These are phyloP conservation scores for Avena eriantha DNA, from an alignment of 176 grass and related monocot species.

Conservation along the genomic window DNA sequence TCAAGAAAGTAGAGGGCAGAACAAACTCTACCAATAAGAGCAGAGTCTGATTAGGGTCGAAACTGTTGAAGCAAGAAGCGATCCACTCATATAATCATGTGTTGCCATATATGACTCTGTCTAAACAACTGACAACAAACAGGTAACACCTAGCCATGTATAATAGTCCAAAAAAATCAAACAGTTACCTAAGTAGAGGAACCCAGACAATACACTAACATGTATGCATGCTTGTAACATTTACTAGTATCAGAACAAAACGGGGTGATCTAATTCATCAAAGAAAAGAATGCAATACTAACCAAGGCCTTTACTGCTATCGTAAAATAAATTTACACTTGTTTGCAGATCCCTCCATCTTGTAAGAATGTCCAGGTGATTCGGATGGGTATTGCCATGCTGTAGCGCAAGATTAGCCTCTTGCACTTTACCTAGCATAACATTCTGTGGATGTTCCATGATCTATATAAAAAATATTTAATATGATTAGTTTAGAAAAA, in stretches of 20 bases:
- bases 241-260: not conserved
- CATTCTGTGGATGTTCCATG: conserved; percentile 95
- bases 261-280: conserved; percentile 22
- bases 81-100: conserved; percentile 13
- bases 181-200: not conserved
- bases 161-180: not conserved
- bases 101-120: not conserved
- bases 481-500: conserved; percentile 32
- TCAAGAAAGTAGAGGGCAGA: not conserved
- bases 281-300: conserved; percentile 38
- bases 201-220: not conserved
- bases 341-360: conserved; percentile 90
- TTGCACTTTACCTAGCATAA: conserved; percentile 77
- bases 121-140: conserved; percentile 25
- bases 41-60: not conserved
- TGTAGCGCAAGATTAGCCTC: conserved; percentile 67
- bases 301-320: conserved; percentile 79
- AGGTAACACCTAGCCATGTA: conserved; percentile 18
- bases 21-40: not conserved
- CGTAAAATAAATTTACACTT: conserved; percentile 82
- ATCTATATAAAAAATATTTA: conserved; percentile 50
- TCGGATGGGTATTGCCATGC: conserved; percentile 38
- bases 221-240: not conserved
- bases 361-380: conserved; percentile 65
- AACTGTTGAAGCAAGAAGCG: conserved; percentile 12